Conservation (phyloP, 257 asterid genomes). For the Capsicum baccatum region DNA sequence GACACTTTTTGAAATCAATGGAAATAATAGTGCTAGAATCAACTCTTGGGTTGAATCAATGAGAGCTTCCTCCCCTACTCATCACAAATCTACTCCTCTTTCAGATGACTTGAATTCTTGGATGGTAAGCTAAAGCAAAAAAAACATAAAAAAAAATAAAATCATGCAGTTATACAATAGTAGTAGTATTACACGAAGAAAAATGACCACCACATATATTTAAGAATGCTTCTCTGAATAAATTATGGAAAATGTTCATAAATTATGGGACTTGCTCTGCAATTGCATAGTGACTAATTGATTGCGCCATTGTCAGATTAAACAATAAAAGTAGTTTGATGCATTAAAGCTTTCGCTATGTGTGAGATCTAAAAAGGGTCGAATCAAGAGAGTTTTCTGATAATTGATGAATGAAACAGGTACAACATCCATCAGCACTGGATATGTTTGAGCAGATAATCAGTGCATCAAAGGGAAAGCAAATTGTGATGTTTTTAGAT, state of each 20-base stretch:
- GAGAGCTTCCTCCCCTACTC: constrained; percentile 94
- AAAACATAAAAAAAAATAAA: background rate
- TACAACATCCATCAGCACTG: constrained; percentile 79
- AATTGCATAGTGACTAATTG: background rate
- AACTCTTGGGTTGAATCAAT: constrained; percentile 82
- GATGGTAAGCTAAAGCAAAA: constrained; percentile 50
- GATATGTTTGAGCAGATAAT: constrained; percentile 83
- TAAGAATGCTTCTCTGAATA: background rate
- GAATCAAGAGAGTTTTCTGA: no score
- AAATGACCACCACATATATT: background rate
- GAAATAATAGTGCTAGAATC: constrained; percentile 53
- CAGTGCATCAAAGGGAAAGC: constrained; percentile 83
- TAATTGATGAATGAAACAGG: constrained; percentile 47
- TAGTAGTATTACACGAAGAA: background rate
- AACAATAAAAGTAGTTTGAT: no score
- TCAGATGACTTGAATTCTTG: constrained; percentile 60
- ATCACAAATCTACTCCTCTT: constrained; percentile 48
- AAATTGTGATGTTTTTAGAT: constrained; percentile 86
- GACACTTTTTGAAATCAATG: constrained; percentile 65
- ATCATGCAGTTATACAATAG: background rate
- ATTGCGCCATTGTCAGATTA: constrained; percentile 16
- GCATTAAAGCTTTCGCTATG: no score
- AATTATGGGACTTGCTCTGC: background rate
- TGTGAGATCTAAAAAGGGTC: no score
- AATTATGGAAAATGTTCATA: background rate